Base-by-base conservation (phyloP, 202 grass and related monocot genomes). In the Musa balbisiana region DNA sequence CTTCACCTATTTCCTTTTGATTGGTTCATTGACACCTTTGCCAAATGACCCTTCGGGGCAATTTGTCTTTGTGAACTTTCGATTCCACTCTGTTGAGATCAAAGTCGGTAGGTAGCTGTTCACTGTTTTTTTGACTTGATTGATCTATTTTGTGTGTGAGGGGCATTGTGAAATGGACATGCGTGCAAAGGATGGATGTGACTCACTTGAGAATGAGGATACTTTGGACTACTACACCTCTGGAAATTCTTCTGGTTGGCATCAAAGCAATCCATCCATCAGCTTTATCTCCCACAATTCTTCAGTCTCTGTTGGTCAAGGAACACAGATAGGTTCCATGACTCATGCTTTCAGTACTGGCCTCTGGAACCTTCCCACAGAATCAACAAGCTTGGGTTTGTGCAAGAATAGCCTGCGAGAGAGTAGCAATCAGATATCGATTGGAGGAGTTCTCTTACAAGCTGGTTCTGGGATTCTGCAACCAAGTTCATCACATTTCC, bases 211-310 rank as follows among this genome's bases (percentile, higher is more conserved):
- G 64, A 84, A 74, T 55, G 84, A 52, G 27, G 78, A 62, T n/a
- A 8, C 71, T 50, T 11, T 59, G 66, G 54, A 24, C 24, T 79
- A 71, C 25, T 52, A 53, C 55, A 51, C 29, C 12, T 59, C 63
- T 68, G 76, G 79, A 52, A 84, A 89, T 76, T 82, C 89, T 23
- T 77, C 86, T 53, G 84, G 83, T 76, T 87, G 83, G 85, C 84
- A 89, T 72, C 77, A 51, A 62, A 72, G 69, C 87, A 90, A 73
- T 86, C 87, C 85, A 76, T 76, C 80, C 71, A 50, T 72, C 6
- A 19, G 55, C 25, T 60, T 43, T 19, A 67, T 59, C 53, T 53
- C 19, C 10, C 12, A 50, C 51, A 72, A 23, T 72, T 19, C 72
- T 74, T 17, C 53, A 9, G 23, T 21, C 16, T 10, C 49, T 10